phyloP scores from a whole-genome alignment of 2,329 filamentous ascomycete species.

The Fusarium heterosporum region DNA sequence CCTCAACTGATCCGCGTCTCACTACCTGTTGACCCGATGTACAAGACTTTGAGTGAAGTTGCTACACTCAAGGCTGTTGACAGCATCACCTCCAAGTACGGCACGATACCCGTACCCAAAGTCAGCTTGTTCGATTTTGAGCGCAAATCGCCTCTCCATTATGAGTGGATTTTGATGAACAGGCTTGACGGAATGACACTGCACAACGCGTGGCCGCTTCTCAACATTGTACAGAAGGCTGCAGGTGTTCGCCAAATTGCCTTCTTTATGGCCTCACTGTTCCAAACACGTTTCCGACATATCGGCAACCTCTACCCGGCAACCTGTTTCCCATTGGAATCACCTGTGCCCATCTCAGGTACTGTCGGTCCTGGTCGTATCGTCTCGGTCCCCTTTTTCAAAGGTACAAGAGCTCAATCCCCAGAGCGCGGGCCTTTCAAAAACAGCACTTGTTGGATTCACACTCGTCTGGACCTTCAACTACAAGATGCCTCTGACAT shows the following conservation, averaged over 20 bases:
- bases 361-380: slow-evolving; percentile 40
- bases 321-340: not conserved
- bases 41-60: slow-evolving; percentile 55
- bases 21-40: slow-evolving; percentile 52
- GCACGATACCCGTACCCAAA: not conserved
- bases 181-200: slow-evolving; percentile 47
- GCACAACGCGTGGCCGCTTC: slow-evolving; percentile 44
- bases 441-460: slow-evolving; percentile 53
- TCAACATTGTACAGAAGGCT: not conserved
- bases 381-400: slow-evolving; percentile 52
- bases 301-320: slow-evolving; percentile 37
- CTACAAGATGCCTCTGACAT: not conserved
- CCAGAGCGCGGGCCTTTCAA: slow-evolving; percentile 52
- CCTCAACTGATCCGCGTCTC: slow-evolving; percentile 51
- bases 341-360: too few relatives aligned
- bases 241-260: slow-evolving; percentile 18
- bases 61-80: slow-evolving; percentile 54
- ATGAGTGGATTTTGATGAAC: slow-evolving; percentile 58
- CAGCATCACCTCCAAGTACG: slow-evolving; percentile 34
- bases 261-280: slow-evolving; percentile 9
- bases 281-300: slow-evolving; percentile 47
- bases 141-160: slow-evolving; percentile 50
- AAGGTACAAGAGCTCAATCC: slow-evolving; percentile 47
- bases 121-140: slow-evolving; percentile 50
- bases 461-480: slow-evolving; percentile 38